phyloP scores from a whole-genome alignment of 1,284 basidiomycete species.

The Exobasidium rhododendri region DNA sequence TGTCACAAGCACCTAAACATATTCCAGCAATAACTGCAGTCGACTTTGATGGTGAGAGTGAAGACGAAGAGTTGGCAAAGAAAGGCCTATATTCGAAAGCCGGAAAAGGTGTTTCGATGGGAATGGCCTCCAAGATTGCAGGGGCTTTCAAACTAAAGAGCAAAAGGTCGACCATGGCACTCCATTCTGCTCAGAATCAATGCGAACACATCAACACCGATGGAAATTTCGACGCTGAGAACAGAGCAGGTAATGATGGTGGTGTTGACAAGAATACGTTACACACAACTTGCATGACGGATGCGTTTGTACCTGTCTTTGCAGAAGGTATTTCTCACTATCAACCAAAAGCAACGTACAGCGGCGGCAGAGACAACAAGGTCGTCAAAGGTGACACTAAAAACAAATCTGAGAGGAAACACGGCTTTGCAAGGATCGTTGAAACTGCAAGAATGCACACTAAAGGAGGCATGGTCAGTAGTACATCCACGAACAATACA shows the following conservation, averaged over 20 bases:
- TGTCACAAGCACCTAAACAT: background rate
- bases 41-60: background rate
- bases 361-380: background rate
- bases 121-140: background rate
- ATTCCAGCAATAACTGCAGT: background rate
- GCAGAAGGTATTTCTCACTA: background rate
- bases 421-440: background rate
- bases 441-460: background rate
- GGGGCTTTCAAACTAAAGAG: background rate
- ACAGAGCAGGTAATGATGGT: background rate
- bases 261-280: background rate
- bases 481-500: background rate
- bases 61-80: background rate
- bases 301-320: slow-evolving; percentile 2
- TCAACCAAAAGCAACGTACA: background rate
- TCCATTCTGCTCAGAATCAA: background rate
- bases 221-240: background rate
- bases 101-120: background rate
- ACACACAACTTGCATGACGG: background rate
- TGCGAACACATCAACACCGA: background rate
- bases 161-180: background rate
- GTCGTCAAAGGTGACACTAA: background rate
- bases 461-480: too few species aligned
- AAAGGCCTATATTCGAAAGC: background rate
- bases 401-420: background rate